Evolutionary conservation across 108 stramenopile species (phyloP), one percentile per base, ranked within the genome.

Genomic region (Skeletonema costatum): DNA sequence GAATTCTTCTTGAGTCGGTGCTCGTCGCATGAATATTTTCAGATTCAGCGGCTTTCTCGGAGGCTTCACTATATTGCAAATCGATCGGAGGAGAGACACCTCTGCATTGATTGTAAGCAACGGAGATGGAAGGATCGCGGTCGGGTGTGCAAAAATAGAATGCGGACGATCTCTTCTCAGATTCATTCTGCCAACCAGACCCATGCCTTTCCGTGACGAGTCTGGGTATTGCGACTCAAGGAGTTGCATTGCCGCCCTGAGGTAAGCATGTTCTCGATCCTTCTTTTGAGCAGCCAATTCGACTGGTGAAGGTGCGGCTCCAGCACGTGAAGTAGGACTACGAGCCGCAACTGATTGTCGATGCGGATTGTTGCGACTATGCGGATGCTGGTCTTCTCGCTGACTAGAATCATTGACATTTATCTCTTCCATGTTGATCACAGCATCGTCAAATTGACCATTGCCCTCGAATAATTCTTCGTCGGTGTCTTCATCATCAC

Each of bases 1-100:
- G 78, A 92, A 95, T 68, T 95, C 94, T 70, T 95, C 94, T 76
- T 95, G 92, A 1, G 94, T 93, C 2, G 94, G 94, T 32, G 94
- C 94, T 31, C 94, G 66, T 51, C 90, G 73, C 64, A 95, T 71
- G 46, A 90, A 87, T 41, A 95, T 83, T 72, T 95, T 95, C n/a
- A 90, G 75, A 64, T 91, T 89, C 41, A 89, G 30, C 25, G 92
- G 94, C 70, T 95, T 93, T 78, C 88, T 87, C 17, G 87, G 91
- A 31, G 94, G 94, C 69, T 87, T 80, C 14, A 95, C 84, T 77
- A 93, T 82, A 58, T 87, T 72, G 32, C 91, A 86, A 30, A 90
- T 73, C 0, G 82, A 84, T 48, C 82, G 33, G 31, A 95, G 75
- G 10, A 93, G 73, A 21, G 75, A 78, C 16, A 75, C 68, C 71